Base-by-base conservation (phyloP, 768 basidiomycete species). In the Psilocybe tampanensis region DNA sequence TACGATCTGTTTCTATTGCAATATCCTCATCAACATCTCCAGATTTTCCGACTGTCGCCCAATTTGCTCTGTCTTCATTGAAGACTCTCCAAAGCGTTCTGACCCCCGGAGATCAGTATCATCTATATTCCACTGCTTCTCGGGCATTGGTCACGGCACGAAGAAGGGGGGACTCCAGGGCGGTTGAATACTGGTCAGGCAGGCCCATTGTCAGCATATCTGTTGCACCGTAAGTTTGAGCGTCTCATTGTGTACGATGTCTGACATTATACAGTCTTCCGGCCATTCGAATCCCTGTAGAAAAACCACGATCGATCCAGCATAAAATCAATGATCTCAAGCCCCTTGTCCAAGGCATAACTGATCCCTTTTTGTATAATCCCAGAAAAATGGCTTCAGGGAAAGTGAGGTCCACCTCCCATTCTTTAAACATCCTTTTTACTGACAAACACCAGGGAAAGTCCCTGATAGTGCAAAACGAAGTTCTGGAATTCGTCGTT, bases 341-440 rank as follows among this genome's bases (percentile, higher is more conserved):
- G 23, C 79, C 86, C 2, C 76, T 88, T 47, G 71, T 89, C 3
- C 74, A 78, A 42, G 86, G 86, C 3, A 75, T 77, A 26, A 83
- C 80, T 19, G 90, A 95, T 68, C 89, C 92, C 1, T 98, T 98
- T 73, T 74, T 98, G 55, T 97, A 97, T 69, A 95, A 98, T 69
- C 96, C 96, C 2, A 79, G 95, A 55, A 86, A 82, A 66, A 72
- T 81, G 7, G 70, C 76, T 41, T 74, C 78, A 26, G 77, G 78
- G 15, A 86, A 86, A 78, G 90, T 92, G 42, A 65, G 77, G 22
- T 13, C 21, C 21, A 8, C 51, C 44, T 8, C 18, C 50, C 12
- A 8, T 47, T 45, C 19, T 18, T 47, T 60, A 23, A 57, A 53
- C 56, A 36, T 19, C 34, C 21, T 33, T 22, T 47, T 24, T 34